Conservation (phyloP, 306 rosid species). For the Acacia acuminata region DNA sequence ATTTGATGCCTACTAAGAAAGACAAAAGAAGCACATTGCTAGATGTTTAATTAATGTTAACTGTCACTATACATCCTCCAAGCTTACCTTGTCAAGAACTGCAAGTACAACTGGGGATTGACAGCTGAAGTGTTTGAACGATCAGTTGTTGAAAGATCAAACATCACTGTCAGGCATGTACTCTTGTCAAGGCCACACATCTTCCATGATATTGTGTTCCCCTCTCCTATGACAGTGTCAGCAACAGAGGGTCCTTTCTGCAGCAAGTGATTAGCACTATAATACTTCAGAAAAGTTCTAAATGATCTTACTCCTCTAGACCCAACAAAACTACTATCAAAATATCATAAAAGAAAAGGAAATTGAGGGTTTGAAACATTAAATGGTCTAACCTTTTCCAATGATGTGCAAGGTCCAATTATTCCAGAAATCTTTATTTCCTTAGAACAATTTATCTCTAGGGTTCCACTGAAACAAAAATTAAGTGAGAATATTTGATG, state of each 20-base stretch:
- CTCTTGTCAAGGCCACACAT: constrained; percentile 93
- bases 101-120: constrained; percentile 82
- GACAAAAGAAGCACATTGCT: not conserved
- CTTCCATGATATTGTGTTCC: constrained; percentile 84
- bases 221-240: constrained; percentile 81
- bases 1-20: constrained; percentile 13
- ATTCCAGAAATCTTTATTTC: constrained; percentile 87
- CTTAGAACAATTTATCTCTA: constrained; percentile 87
- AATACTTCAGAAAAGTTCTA: constrained; percentile 25
- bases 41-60: not conserved
- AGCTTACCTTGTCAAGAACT: constrained; percentile 78
- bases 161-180: constrained; percentile 82
- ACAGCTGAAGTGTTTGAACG: constrained; percentile 59
- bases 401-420: constrained; percentile 91
- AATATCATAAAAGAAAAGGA: constrained; percentile 14
- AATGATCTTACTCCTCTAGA: not conserved
- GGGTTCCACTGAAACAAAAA: constrained; percentile 66
- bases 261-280: constrained; percentile 34
- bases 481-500: constrained; percentile 26
- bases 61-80: not conserved
- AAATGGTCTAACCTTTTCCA: constrained; percentile 71
- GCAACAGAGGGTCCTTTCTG: constrained; percentile 95
- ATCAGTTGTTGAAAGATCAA: constrained; percentile 87
- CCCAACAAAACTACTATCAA: constrained; percentile 17
- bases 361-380: constrained; percentile 22